phyloP scores from a whole-genome alignment of 257 asterid species.

The Catharanthus roseus region DNA sequence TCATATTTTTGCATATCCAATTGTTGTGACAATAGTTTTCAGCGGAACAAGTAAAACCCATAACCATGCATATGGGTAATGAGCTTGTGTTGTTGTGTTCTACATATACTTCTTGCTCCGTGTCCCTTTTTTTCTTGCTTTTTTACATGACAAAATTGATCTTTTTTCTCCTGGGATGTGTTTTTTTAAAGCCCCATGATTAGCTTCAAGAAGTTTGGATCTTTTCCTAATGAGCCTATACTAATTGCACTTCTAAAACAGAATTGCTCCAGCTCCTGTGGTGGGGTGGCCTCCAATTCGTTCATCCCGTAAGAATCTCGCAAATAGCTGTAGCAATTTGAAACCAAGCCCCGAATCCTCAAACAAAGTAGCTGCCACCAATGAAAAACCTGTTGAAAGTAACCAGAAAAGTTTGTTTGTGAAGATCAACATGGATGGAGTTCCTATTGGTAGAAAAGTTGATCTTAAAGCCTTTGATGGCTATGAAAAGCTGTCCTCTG shows the following conservation, averaged over 20 bases:
- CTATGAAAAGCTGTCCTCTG: constrained; percentile 66
- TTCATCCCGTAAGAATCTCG: constrained; percentile 62
- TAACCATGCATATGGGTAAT: not conserved
- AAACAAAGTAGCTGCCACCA: constrained; percentile 24
- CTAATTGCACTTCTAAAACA: constrained; percentile 12
- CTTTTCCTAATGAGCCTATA: too few relatives aligned
- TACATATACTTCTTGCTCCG: too few relatives aligned
- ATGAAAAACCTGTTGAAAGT: constrained; percentile 33
- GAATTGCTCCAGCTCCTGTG: constrained; percentile 73
- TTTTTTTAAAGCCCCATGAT: too few relatives aligned
- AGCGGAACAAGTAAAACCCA: not conserved
- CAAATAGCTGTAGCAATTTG: constrained; percentile 35
- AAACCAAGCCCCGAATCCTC: constrained; percentile 35
- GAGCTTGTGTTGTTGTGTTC: not conserved
- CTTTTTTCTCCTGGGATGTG: not conserved
- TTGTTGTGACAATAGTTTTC: not conserved
- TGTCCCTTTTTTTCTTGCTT: not conserved
- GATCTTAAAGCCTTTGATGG: constrained; percentile 68
- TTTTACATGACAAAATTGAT: not conserved
- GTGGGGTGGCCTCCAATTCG: constrained; percentile 99
- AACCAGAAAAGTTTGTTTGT: constrained; percentile 52
- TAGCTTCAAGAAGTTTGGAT: too few relatives aligned
- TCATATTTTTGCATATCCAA: not conserved
- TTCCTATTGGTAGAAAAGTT: constrained; percentile 90
- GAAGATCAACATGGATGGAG: constrained; percentile 96